Evolutionary conservation across 2,329 filamentous ascomycete genomes (phyloP).

Genomic region (Bipolaris victoriae): DNA sequence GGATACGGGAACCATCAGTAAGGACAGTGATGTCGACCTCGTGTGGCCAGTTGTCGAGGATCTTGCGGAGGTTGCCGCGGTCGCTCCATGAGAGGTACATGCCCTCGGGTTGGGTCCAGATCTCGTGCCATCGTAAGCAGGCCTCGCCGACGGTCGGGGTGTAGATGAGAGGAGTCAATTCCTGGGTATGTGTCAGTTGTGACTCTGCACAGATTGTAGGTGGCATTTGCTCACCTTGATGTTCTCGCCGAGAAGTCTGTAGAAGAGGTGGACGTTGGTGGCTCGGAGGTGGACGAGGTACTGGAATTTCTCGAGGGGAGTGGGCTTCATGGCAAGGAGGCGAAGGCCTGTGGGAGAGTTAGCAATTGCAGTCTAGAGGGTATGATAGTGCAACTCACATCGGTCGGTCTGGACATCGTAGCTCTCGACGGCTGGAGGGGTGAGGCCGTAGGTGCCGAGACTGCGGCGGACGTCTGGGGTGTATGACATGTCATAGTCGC

Average conservation of each 20-base stretch:
- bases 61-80: constrained; percentile 84
- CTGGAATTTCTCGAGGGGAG: constrained; percentile 80
- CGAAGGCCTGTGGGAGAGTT: constrained; percentile 66
- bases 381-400: constrained; percentile 50
- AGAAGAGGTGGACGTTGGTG: constrained; percentile 81
- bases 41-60: constrained; percentile 93
- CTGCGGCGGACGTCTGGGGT: constrained; percentile 57
- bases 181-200: constrained; percentile 56
- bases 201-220: not conserved
- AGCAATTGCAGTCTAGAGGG: constrained; percentile 34
- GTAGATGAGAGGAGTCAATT: constrained; percentile 84
- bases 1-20: constrained; percentile 91
- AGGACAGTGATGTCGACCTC: constrained; percentile 95
- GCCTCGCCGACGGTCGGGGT: constrained; percentile 94
- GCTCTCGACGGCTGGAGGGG: constrained; percentile 58
- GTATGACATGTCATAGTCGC: constrained; percentile 59
- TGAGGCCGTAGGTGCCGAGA: constrained; percentile 60
- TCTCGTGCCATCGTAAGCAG: constrained; percentile 92
- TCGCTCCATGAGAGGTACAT: constrained; percentile 97
- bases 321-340: constrained; percentile 73
- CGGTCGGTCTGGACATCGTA: constrained; percentile 58
- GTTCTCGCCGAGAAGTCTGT: constrained; percentile 78
- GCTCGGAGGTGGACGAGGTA: constrained; percentile 78
- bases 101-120: constrained; percentile 93
- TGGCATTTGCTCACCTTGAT: constrained; percentile 54